Conservation (phyloP, 2,329 filamentous ascomycete species). For the Fusarium sp. region DNA sequence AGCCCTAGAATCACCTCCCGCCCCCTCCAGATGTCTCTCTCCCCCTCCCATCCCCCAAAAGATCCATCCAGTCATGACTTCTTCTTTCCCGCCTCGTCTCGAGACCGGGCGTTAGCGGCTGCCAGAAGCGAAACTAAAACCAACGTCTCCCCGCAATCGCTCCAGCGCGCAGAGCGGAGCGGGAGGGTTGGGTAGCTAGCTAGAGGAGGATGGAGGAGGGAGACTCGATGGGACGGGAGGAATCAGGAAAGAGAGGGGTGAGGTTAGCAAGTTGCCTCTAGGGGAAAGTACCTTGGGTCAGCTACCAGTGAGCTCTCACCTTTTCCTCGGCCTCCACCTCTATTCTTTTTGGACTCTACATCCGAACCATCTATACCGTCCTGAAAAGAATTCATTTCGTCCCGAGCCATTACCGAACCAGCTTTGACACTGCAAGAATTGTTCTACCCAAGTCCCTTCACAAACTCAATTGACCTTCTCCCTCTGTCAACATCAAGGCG, state of each 20-base stretch:
- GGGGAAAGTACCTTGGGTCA: constrained; percentile 28
- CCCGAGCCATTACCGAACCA: background rate
- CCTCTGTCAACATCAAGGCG: background rate
- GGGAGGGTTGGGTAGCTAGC: background rate
- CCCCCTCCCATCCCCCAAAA: background rate
- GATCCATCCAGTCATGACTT: constrained; percentile 21
- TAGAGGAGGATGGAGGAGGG: background rate
- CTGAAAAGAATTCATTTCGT: background rate
- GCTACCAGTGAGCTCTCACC: constrained; percentile 1
- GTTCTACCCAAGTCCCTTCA: background rate
- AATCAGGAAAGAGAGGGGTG: constrained; percentile 39
- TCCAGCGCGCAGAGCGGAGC: constrained; percentile 11
- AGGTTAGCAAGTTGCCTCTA: constrained; percentile 31
- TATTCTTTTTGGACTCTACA: background rate
- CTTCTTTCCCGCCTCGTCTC: constrained; percentile 14
- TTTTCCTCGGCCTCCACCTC: background rate
- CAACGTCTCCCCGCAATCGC: constrained; percentile 32
- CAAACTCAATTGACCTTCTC: background rate
- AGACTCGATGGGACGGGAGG: background rate
- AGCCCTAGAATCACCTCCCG: constrained; percentile 15
- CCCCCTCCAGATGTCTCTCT: constrained; percentile 1
- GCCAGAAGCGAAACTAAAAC: constrained; percentile 16
- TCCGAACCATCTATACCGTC: background rate
- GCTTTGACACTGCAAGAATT: background rate
- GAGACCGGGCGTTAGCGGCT: constrained; percentile 16